A percentile compares a stretch with the other conserved stretches of the same genome.
phyloP scores from a whole-genome alignment of 2,329 filamentous ascomycete species.

The Scytalidium lignicola region DNA sequence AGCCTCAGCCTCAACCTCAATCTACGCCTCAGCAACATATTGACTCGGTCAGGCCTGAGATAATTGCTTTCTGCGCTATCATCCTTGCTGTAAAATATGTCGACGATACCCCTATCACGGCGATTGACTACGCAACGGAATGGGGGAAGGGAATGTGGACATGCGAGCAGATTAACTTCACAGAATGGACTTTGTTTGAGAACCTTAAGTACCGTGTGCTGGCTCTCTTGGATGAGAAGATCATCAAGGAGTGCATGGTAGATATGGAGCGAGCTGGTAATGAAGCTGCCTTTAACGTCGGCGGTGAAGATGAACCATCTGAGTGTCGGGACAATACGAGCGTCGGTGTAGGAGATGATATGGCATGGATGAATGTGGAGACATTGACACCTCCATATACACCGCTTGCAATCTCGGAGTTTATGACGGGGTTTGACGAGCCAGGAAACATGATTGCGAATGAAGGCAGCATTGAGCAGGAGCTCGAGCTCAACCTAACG shows the following conservation, averaged over 20 bases:
- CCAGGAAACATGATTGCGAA: neutral
- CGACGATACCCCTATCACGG: constrained; percentile 52
- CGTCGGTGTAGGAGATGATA: neutral
- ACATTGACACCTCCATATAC: neutral
- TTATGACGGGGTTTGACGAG: neutral
- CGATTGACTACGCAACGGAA: constrained; percentile 44
- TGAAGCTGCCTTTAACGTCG: neutral
- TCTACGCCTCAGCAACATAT: constrained; percentile 43
- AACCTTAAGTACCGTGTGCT: constrained; percentile 59
- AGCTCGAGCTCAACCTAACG: neutral
- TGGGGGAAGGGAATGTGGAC: constrained; percentile 56
- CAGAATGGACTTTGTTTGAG: constrained; percentile 60
- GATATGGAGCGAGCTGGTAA: constrained; percentile 59
- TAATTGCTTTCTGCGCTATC: constrained; percentile 58
- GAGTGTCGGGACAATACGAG: neutral
- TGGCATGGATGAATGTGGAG: neutral
- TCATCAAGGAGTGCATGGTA: constrained; percentile 53
- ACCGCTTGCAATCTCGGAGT: neutral
- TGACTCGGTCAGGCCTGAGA: constrained; percentile 55
- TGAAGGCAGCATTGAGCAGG: neutral
- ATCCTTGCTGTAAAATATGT: constrained; percentile 62
- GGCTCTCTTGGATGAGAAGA: constrained; percentile 51
- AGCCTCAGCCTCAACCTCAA: neutral
- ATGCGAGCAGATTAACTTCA: constrained; percentile 56
- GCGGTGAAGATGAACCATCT: neutral